Evolutionary conservation across 495 filamentous ascomycete species (phyloP).

Genomic region (Penicillium malachiteum): DNA sequence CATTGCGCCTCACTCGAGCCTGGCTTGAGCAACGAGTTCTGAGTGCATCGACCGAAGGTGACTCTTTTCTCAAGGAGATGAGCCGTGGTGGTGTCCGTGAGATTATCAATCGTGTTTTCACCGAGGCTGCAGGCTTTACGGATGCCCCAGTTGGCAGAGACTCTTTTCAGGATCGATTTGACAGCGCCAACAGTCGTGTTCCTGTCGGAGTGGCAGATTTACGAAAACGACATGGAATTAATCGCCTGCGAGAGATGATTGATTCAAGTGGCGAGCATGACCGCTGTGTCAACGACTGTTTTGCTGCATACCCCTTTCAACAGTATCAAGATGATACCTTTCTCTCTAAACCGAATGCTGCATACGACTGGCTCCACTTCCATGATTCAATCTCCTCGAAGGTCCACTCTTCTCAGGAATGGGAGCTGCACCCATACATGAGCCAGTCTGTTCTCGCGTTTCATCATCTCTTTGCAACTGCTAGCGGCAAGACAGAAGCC

Average conservation of each 20-base stretch:
- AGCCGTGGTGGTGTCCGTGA: slow-evolving; percentile 78
- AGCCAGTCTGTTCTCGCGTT: slow-evolving; percentile 83
- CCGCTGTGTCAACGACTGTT: slow-evolving; percentile 79
- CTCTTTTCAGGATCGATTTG: slow-evolving; percentile 35
- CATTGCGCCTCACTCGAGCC: slow-evolving; percentile 61
- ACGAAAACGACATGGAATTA: slow-evolving; percentile 72
- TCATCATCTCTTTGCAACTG: slow-evolving; percentile 80
- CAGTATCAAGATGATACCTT: slow-evolving; percentile 90
- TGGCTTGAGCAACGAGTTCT: slow-evolving; percentile 84
- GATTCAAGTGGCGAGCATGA: slow-evolving; percentile 88
- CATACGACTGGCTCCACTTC: slow-evolving; percentile 94
- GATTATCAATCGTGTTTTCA: slow-evolving; percentile 80
- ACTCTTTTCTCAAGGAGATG: slow-evolving; percentile 72
- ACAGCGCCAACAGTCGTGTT: slow-evolving; percentile 25
- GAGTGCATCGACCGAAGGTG: slow-evolving; percentile 66
- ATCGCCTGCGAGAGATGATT: slow-evolving; percentile 81
- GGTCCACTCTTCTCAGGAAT: slow-evolving; percentile 75
- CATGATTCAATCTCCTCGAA: slow-evolving; percentile 77
- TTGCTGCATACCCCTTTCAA: slow-evolving; percentile 77
- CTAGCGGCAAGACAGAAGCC: slow-evolving; percentile 36
- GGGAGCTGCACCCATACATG: slow-evolving; percentile 84
- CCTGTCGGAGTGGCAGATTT: slow-evolving; percentile 66
- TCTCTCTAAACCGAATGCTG: slow-evolving; percentile 80
- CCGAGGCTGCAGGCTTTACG: slow-evolving; percentile 82
- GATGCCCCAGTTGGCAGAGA: slow-evolving; percentile 44